A percentile compares a stretch with the other conserved stretches of the same genome.
Conservation (phyloP, 2,329 filamentous ascomycete species). For the Cadophora sp. region DNA sequence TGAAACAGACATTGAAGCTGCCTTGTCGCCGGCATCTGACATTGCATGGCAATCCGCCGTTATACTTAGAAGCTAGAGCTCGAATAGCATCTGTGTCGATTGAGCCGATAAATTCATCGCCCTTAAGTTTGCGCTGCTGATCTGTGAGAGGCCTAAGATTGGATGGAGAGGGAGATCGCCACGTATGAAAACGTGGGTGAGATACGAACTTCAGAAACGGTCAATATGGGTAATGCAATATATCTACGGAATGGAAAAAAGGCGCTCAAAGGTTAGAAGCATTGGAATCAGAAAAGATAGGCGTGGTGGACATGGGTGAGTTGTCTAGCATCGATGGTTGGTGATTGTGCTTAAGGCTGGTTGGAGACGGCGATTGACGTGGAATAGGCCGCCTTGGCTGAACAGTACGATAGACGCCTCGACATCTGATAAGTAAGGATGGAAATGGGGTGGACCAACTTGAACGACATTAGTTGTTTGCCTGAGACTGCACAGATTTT, state of each 20-base stretch:
- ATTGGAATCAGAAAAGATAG: slow-evolving; percentile 1
- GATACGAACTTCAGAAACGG: background rate
- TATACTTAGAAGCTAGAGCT: slow-evolving; percentile 7
- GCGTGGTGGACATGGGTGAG: background rate
- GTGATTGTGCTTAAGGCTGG: background rate
- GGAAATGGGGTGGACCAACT: too few species aligned
- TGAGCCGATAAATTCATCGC: slow-evolving; percentile 8
- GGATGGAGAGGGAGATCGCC: slow-evolving; percentile 3
- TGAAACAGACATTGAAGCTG: slow-evolving; percentile 13
- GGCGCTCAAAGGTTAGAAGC: slow-evolving; percentile 4
- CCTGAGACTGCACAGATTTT: too few species aligned
- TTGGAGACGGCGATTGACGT: background rate
- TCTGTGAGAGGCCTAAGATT: slow-evolving; percentile 13
- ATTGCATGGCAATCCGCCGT: background rate
- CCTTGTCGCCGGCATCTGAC: slow-evolving; percentile 5
- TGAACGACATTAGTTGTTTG: too few species aligned
- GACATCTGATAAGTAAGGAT: too few species aligned
- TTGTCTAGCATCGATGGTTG: background rate
- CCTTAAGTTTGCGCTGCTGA: slow-evolving; percentile 6
- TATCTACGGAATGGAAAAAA: background rate
- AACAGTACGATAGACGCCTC: too few species aligned
- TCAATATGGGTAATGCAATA: background rate
- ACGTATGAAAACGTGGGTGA: slow-evolving; percentile 8
- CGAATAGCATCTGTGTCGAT: slow-evolving; percentile 3
- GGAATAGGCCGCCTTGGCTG: too few species aligned